Base-by-base conservation (phyloP, 2,329 filamentous ascomycete species). In the Ceratocystis destructans region DNA sequence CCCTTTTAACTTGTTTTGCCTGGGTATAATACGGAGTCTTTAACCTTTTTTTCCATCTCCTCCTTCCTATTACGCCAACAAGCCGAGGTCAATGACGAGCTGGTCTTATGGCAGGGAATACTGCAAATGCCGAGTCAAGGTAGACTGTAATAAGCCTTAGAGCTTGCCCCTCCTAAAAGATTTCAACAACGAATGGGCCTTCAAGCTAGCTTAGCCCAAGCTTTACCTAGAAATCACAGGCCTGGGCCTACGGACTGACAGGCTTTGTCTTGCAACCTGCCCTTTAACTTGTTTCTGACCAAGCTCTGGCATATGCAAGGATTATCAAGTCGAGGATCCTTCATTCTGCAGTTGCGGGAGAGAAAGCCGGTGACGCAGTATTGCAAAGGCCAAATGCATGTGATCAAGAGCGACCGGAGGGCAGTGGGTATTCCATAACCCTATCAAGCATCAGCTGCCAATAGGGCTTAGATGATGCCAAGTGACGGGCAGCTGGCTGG, bases 11-110 rank as follows among this genome's bases (percentile, higher is more conserved):
- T 50, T 62, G 44, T 20, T 33, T 28, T 46, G 12, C n/a, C 28
- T 48, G 61, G 7, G 22, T 3, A 37, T n/a, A 5, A 15, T 28
- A 62, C 20, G 61, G 41, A 33, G 31, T 28, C 41, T 46, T 45
- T 22, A 37, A 41, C 44, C 48, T 53, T 53, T 22, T 25, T 25
- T 53, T 15, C 10, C 25, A 15, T 22, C 3, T 10, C 48, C 10
- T 41, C 37, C 37, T 41, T 41, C 48, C 48, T 22, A 25, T 6
- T 28, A 25, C 28, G 15, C 45, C 25, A 63, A 48, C 25, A 41
- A 63, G 61, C 61, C 61, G 61, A 63, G 61, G 61, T 63, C 61
- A 33, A 63, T 15, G 55, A 33, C 55, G 33, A 37, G 55, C 28
- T 59, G 55, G 55, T 59, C 55, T 28, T 33, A 7, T 8, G 55